Evolutionary conservation across 2,329 filamentous ascomycete species (phyloP).

Genomic region (Verticillium isaacii): DNA sequence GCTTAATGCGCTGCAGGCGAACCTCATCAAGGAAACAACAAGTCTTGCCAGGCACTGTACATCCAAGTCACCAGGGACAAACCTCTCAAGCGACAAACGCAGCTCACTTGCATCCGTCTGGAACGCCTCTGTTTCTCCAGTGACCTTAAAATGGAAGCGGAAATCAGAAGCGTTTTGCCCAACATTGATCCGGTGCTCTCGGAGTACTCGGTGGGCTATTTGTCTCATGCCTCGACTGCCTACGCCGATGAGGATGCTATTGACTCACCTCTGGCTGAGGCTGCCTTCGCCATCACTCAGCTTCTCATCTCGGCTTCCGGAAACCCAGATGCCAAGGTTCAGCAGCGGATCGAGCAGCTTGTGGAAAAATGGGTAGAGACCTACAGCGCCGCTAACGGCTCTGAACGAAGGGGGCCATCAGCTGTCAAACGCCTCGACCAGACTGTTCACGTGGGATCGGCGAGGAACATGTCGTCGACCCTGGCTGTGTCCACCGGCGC

Average conservation of each 20-base stretch:
- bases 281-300: conserved; percentile 78
- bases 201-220: conserved; percentile 90
- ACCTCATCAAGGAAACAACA: no score
- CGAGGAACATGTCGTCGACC: conserved; percentile 94
- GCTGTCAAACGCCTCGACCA: conserved; percentile 84
- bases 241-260: conserved; percentile 68
- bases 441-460: conserved; percentile 87
- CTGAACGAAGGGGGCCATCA: conserved; percentile 67
- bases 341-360: conserved; percentile 73
- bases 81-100: neutral
- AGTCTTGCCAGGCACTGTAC: neutral
- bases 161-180: conserved; percentile 79
- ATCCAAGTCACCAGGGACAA: neutral
- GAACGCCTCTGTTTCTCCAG: neutral
- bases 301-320: conserved; percentile 92
- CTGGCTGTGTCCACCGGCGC: conserved; percentile 77
- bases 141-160: conserved; percentile 65
- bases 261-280: conserved; percentile 77
- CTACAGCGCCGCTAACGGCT: conserved; percentile 69
- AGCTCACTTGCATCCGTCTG: neutral
- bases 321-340: conserved; percentile 64
- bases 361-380: conserved; percentile 86
- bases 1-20: neutral
- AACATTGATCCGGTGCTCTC: conserved; percentile 85
- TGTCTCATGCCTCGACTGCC: conserved; percentile 85